Percentiles rank a stretch among this genome's conserved stretches.
These are phyloP conservation scores for Naumovozyma dairenensis DNA, from an alignment of 805 yeast species.

Conservation along the genomic window DNA sequence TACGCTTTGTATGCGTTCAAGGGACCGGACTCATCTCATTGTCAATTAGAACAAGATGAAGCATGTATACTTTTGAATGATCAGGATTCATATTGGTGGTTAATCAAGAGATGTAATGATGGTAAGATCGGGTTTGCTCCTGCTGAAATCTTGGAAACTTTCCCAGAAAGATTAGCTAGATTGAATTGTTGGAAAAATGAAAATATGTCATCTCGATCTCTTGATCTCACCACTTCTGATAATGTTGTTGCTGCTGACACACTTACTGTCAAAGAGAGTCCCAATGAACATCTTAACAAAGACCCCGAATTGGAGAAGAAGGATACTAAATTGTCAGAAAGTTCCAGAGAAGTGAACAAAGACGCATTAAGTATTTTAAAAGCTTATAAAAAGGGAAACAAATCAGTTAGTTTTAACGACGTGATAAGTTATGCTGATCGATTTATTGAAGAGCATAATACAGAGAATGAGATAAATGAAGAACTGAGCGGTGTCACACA, in stretches of 20 bases:
- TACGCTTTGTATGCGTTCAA: conserved; percentile 81
- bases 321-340: neutral
- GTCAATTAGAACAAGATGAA: conserved; percentile 69
- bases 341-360: neutral
- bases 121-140: conserved; percentile 89
- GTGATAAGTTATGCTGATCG: conserved; percentile 28
- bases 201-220: conserved; percentile 31
- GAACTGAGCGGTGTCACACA: conserved; percentile 12
- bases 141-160: conserved; percentile 89
- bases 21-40: conserved; percentile 92
- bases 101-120: conserved; percentile 50
- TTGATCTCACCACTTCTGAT: conserved; percentile 4
- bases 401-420: conserved; percentile 29
- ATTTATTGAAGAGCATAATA: conserved; percentile 19
- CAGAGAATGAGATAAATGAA: conserved; percentile 13
- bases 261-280: conserved; percentile 4
- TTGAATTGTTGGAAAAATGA: conserved; percentile 89
- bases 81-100: conserved; percentile 95
- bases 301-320: conserved; percentile 3
- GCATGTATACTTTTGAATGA: conserved; percentile 77
- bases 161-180: conserved; percentile 82
- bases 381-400: conserved; percentile 15
- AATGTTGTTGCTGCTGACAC: conserved; percentile 6
- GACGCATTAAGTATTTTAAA: conserved; percentile 4
- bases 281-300: conserved; percentile 5